Evolutionary conservation across 2,329 filamentous ascomycete genomes (phyloP), one percentile per base, ranked within the genome.

Genomic region (Huntiella bhutanensis): DNA sequence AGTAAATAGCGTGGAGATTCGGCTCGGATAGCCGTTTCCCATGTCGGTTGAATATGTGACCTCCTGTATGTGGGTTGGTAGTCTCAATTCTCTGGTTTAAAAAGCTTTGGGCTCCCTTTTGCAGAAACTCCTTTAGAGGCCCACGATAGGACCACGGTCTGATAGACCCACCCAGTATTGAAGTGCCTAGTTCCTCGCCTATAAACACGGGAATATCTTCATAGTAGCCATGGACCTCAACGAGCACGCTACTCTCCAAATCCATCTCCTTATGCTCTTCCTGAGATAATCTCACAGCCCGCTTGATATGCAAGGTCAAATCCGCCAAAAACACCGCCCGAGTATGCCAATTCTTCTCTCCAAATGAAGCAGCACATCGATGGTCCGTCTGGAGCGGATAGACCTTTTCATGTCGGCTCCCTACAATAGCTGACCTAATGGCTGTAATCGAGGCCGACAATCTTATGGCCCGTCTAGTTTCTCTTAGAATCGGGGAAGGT

Each of bases 361-460:
- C 70, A 51, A 74, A 74, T 0, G 70, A 71, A 0, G 70, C 70
- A 36, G 70, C 68, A 46, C 70, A 65, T 2, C 68, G 66, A 48
- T 74, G 70, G 43, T 72, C 67, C 49, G 67, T 72, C 49, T 74
- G 68, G 5, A 74, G 56, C 0, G 70, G 68, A 13, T 68, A 66
- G 4, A 71, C 68, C 1, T 64, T 63, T 53, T 74, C 70, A 16
- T 67, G 64, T 15, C 69, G 61, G 51, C 69, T 63, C 1, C 67
- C 68, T 0, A 73, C 57, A 2, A 74, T 62, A 5, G 62, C 66
- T 0, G 70, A 73, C 13, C 71, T 73, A 54, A 71, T 69, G 0
- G 73, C 75, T 0, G 71, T 70, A 12, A 78, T 59, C 0, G 74
- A 73, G 0, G 73, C 73, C 5, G 70, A 70, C 49, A 77, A 75